Conservation (phyloP, 805 yeast species). For the Groenewaldozyma tartarivorans region DNA sequence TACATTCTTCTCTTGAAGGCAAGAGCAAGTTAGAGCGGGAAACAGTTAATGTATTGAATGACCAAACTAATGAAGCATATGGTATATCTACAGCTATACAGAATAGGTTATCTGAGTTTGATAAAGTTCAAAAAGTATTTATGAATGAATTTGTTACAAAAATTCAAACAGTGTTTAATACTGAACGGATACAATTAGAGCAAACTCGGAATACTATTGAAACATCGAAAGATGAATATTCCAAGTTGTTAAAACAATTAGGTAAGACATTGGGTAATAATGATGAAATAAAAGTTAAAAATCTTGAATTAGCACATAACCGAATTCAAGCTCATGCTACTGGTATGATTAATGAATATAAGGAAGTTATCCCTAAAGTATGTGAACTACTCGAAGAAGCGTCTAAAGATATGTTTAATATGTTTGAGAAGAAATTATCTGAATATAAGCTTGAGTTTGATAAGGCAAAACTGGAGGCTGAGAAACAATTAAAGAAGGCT, state of each 20-base stretch:
- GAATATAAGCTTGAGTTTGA: neutral
- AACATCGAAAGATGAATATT: no score
- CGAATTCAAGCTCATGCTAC: no score
- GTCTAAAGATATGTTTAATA: neutral
- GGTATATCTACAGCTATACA: neutral
- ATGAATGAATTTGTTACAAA: neutral
- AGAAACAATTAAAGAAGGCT: neutral
- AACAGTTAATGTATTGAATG: constrained; percentile 2
- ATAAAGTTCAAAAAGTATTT: constrained; percentile 5
- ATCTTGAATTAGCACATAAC: no score
- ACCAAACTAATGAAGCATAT: neutral
- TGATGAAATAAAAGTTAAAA: no score
- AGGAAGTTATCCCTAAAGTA: no score
- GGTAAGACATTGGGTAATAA: no score
- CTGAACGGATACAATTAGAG: no score
- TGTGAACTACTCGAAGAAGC: neutral
- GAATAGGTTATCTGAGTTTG: constrained; percentile 2
- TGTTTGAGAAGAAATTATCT: neutral
- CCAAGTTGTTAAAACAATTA: no score
- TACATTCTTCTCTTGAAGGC: constrained; percentile 15
- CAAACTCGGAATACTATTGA: no score
- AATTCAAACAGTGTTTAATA: neutral
- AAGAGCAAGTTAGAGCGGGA: constrained; percentile 9
- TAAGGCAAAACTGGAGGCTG: neutral
- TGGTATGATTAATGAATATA: no score